Base-by-base conservation (phyloP, 805 yeast genomes). In the Hemisphaericaspora nanyangensis region DNA sequence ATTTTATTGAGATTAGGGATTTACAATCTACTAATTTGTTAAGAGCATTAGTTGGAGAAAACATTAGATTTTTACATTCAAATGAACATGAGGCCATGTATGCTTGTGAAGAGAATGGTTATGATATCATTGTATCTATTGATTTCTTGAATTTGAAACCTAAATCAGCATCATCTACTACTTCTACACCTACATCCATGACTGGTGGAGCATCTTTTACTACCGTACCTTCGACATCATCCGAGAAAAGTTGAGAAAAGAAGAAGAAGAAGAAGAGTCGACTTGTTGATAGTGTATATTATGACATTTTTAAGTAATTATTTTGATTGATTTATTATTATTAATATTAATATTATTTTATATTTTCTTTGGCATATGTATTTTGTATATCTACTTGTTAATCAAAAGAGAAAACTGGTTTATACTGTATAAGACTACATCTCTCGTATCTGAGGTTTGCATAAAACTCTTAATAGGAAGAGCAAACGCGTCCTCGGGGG, bases 51-150 rank as follows among this genome's bases (percentile, higher is more conserved):
- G 76, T 85, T 13, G 98, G 96, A 2, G 97, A 89, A 43, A 89
- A 89, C 57, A 90, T 93, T 43, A 68, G 98, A 40, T 79, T 90
- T 54, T 65, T 90, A 50, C 96, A 91, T 56, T 82, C 89, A 38
- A 85, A 86, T 40, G 89, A 95, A 22, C 95, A 90, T 58, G 98
- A 91, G 63, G 91, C 95, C 18, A 63, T 91, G 55, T 91, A 90
- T 60, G 96, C 88, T 0, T 87, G 89, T 55, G 97, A 89, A 56
- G 95, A 86, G 44, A 77, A 77, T 43, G 98, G 98, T 3, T 82
- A 78, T 49, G 98, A 93, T 55, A 90, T 89, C 31, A 93, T 93
- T 47, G 95, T 95, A 2, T 82, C 93, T 27, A 70, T 91, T 43
- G 97, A 90, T 61, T 91, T 91, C 63, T 89, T 96, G 90, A 68